Evolutionary conservation across 768 basidiomycete species (phyloP), one percentile per base, ranked within the genome.

Genomic region (Pulveroboletus ravenelii): DNA sequence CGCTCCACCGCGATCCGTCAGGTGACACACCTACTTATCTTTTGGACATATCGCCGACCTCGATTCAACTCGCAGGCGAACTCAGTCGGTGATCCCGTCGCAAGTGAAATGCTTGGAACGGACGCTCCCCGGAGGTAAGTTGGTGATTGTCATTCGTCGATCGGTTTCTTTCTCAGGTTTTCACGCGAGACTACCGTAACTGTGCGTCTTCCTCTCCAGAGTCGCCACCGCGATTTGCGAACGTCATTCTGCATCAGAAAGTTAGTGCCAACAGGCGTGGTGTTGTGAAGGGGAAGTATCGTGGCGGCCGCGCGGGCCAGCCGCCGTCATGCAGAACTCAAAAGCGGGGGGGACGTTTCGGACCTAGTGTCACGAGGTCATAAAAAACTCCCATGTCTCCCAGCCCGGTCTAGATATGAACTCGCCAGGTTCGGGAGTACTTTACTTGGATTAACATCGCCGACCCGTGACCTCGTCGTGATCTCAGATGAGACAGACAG

Each of bases 1-100:
- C 14, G 18, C 10, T 44, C 5, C 30, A 32, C 25, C 3, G 41
- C 8, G 25, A 31, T 23, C 9, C 31, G 15, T 50, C 13, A 36
- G 30, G 25, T 12, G 14, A 13, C 6, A 30, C 34, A 6, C 17
- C 12, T 15, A 10, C 37, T 14, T 14, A 6, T 27, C 17, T 37
- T 17, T 6, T n/a, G 10, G 23, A 15, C 29, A 15, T 31, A 17
- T 31, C 36, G 31, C 15, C 18, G 44, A 31, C 27, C 53, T 29
- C 31, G 14, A 35, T 49, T 50, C 12, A 30, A 47, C 41, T 31
- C 27, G 13, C 17, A 35, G 6, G 30, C 35, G 54, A 51, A 5
- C 53, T 56, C 52, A 27, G 47, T 41, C 50, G 18, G 44, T 30
- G 31, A 38, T 23, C 42, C 6, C n/a, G 8, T 8, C 25, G 38